Evolutionary conservation across 2,329 filamentous ascomycete genomes (phyloP).

Genomic region (Xylariaceae sp.): DNA sequence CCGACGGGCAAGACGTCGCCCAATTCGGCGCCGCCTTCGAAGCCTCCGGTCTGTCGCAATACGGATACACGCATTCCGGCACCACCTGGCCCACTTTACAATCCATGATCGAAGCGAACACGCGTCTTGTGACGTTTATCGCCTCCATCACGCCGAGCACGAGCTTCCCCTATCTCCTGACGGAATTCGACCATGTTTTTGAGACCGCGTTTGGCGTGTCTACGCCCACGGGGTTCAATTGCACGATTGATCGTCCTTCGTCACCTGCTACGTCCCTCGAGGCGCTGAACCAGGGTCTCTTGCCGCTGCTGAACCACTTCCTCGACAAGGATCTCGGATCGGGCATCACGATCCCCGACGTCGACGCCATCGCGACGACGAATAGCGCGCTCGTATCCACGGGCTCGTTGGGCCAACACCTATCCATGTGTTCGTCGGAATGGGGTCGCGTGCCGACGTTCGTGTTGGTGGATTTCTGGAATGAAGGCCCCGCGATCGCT

Average conservation of each 20-base stretch:
- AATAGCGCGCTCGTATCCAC: constrained; percentile 55
- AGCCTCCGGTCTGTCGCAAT: constrained; percentile 49
- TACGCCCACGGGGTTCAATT: constrained; percentile 61
- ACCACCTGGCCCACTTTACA: constrained; percentile 64
- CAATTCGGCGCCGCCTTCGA: constrained; percentile 52
- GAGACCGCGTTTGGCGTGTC: constrained; percentile 67
- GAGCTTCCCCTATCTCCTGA: constrained; percentile 54
- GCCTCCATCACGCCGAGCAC: constrained; percentile 45
- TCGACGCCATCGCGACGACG: constrained; percentile 55
- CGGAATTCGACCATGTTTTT: constrained; percentile 62
- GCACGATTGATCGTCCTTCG: constrained; percentile 61
- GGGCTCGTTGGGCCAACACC: constrained; percentile 53
- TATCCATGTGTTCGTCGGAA: constrained; percentile 46
- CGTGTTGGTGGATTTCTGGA: constrained; percentile 75
- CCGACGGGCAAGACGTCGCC: constrained; percentile 49
- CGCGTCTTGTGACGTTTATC: constrained; percentile 66
- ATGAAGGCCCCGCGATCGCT: constrained; percentile 62
- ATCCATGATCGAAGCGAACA: constrained; percentile 56
- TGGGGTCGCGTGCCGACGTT: constrained; percentile 66
- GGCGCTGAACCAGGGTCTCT: constrained; percentile 53
- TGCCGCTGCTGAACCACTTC: constrained; percentile 80
- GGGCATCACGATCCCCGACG: constrained; percentile 56
- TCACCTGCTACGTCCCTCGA: constrained; percentile 42
- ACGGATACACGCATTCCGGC: constrained; percentile 50
- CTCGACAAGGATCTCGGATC: constrained; percentile 53